Percentiles rank a stretch among this genome's conserved stretches.
Conservation (phyloP, 1,139 yeast species). For the Pneumocystis murina region DNA sequence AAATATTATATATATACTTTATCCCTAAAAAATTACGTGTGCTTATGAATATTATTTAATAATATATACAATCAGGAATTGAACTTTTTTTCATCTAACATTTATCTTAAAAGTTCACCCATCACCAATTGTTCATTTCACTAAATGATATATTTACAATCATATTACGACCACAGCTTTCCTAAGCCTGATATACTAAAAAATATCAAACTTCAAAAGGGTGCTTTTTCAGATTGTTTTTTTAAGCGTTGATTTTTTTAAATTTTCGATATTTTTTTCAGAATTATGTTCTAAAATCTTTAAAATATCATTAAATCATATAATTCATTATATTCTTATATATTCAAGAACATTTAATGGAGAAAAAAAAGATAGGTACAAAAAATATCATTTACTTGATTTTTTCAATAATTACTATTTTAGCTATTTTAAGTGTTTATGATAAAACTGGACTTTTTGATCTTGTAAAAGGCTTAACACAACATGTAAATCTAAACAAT, state of each 20-base stretch:
- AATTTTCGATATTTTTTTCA: not conserved
- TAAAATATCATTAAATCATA: not conserved
- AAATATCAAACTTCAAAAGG: not conserved
- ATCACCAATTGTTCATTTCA: not conserved
- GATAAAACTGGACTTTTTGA: slow-evolving; percentile 94
- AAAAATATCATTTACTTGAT: not conserved
- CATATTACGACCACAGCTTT: not conserved
- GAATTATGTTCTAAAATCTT: not conserved
- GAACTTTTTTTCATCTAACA: not conserved
- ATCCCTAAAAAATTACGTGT: not conserved
- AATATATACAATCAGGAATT: not conserved
- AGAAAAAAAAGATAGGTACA: not conserved
- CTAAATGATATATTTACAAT: not conserved
- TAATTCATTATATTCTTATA: not conserved
- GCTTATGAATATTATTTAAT: not conserved
- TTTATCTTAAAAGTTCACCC: not conserved
- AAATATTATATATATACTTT: not conserved
- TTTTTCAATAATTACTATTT: not conserved
- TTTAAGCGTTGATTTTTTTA: not conserved
- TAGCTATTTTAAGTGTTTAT: slow-evolving; percentile 85
- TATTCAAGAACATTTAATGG: not conserved
- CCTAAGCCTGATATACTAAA: not conserved
- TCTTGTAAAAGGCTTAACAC: slow-evolving; percentile 83
- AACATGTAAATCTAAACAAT: slow-evolving; percentile 34
- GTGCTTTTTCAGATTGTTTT: not conserved